These are phyloP conservation scores for Heliosperma pusillum DNA, from an alignment of 148 eudicot genomes.

Conservation along the genomic window DNA sequence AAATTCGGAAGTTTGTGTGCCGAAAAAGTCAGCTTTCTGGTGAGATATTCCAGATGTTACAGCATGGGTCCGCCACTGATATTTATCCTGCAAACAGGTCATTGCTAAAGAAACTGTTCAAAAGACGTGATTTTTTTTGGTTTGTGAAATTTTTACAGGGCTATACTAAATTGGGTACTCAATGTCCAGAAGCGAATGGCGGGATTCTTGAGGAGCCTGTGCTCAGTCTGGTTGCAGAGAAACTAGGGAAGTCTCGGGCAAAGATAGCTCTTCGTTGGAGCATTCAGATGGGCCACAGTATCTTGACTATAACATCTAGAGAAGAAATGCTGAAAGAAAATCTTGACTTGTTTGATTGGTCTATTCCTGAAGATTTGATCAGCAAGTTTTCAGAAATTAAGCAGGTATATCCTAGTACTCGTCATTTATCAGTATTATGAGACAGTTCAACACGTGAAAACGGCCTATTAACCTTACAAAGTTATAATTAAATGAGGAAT, in stretches of 20 bases:
- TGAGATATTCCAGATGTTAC: no score
- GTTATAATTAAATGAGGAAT: no score
- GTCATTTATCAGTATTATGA: no score
- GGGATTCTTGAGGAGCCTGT: slow-evolving; percentile 29
- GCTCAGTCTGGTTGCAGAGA: slow-evolving; percentile 34
- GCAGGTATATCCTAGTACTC: slow-evolving; percentile 31
- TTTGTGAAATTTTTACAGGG: background rate
- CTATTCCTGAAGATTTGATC: slow-evolving; percentile 48
- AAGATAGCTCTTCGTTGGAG: slow-evolving; percentile 68
- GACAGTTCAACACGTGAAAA: no score
- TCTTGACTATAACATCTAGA: slow-evolving; percentile 52
- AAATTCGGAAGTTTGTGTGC: no score
- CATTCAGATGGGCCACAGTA: slow-evolving; percentile 49
- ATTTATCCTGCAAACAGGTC: no score
- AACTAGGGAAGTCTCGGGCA: slow-evolving; percentile 53
- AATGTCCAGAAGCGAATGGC: slow-evolving; percentile 24
- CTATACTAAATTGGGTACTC: slow-evolving; percentile 67
- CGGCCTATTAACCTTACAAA: no score
- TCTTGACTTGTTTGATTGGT: slow-evolving; percentile 46
- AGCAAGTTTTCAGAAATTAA: slow-evolving; percentile 38
- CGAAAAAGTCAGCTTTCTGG: no score
- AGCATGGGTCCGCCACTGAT: no score
- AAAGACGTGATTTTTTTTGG: background rate
- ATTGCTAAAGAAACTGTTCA: no score
- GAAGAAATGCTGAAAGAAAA: slow-evolving; percentile 51